Evolutionary conservation across 192 early-diverging fungal species (phyloP).

Genomic region (Phycomyces nitens): DNA sequence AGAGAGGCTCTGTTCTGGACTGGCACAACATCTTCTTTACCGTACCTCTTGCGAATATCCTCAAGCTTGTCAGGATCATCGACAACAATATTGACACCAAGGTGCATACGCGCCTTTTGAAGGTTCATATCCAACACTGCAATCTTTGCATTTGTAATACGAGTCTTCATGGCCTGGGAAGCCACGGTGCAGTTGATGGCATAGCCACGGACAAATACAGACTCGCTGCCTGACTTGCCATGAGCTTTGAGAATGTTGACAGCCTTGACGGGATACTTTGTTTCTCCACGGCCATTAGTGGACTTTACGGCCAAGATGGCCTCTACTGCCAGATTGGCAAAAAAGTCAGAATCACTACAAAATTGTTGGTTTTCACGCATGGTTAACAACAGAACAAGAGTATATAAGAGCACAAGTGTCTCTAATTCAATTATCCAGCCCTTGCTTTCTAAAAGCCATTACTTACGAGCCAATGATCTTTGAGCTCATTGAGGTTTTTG

Average conservation of each 20-base stretch:
- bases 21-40: not conserved
- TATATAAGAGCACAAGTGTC: not conserved
- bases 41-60: constrained; percentile 83
- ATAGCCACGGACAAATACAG: constrained; percentile 87
- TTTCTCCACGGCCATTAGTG: constrained; percentile 75
- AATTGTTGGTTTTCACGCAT: not conserved
- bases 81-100: constrained; percentile 97
- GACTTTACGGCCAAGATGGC: constrained; percentile 91
- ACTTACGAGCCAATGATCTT: constrained; percentile 96
- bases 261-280: constrained; percentile 93
- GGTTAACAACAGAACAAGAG: not conserved
- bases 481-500: constrained; percentile 96
- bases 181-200: constrained; percentile 98
- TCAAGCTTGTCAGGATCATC: constrained; percentile 98
- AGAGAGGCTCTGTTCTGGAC: too few species aligned
- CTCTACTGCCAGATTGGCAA: constrained; percentile 93
- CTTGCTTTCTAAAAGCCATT: too few species aligned
- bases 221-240: constrained; percentile 88
- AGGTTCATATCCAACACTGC: constrained; percentile 98
- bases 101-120: constrained; percentile 95
- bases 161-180: constrained; percentile 91
- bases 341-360: constrained; percentile 88
- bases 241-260: constrained; percentile 98
- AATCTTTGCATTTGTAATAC: constrained; percentile 87
- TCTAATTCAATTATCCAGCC: too few species aligned